Evolutionary conservation across 371 early-diverging fungal species (phyloP), one percentile per base, ranked within the genome.

Genomic region (Mortierella sp.): DNA sequence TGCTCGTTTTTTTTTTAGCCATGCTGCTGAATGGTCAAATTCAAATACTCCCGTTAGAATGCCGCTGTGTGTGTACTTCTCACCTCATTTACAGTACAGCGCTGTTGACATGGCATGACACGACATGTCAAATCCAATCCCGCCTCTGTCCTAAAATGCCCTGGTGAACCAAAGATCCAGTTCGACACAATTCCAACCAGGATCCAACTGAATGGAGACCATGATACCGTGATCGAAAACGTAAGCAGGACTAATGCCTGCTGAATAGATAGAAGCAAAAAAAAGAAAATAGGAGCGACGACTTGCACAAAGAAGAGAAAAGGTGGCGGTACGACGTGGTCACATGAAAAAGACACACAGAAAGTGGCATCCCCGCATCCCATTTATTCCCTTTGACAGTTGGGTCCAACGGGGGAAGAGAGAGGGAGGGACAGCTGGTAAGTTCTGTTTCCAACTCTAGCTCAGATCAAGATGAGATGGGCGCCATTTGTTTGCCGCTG

Each of bases 381-480:
- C 11, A 11, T 26, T 57, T 38, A 38, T 50, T 16, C 16, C 34
- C 14, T 63, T 60, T 3, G 16, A 38, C 38, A 65, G 65, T 65
- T 60, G 38, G 68, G 11, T 42, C 38, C 68, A 68, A 68, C 65
- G 63, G 63, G 63, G 63, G n/a, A 60, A 60, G 16, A 28, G 31
- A n/a, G n/a, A n/a, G 26, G 58, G 28, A 24, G 68, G 68, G 42
- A 68, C 68, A 68, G 14, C 68, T 68, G 68, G 68, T 68, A 68
- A 68, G 68, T 68, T 68, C 34, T 42, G 3, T 24, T 68, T 68
- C 65, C 34, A 38, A 65, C 42, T 65, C 38, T 38, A 65, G 65
- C 38, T 65, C 65, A 65, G 38, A 65, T 65, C 65, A 38, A 74
- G 52, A 74, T 74, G 42, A 74, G 54, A 55, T 68, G 68, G 68